Evolutionary conservation across 177 flowering plant genomes (phyloP), one percentile per base, ranked within the genome.

Genomic region (Vitis hybrid): DNA sequence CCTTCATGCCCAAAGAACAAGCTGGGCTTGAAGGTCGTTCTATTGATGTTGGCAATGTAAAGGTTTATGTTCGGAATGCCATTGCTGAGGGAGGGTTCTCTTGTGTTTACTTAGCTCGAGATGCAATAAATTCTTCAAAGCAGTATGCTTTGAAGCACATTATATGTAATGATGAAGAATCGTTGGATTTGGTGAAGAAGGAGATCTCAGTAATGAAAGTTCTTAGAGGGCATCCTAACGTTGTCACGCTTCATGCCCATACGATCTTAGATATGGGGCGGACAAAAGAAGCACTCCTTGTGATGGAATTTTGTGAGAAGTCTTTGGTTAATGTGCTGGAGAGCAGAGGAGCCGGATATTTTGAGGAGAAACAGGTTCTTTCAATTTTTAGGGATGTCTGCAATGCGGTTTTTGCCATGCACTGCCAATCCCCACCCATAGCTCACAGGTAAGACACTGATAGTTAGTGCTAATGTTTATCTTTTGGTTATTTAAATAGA

Each of bases 31-130:
- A 96, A 71, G 98, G 98, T 45, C 97, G 97, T 59, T 69, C 79
- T 52, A 65, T 96, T 73, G 99, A 94, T 72, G 74, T 94, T 74
- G 97, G 93, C 15, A 88, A 86, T 81, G 71, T 91, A 17, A 94
- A 94, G 81, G 74, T 94, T 71, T 90, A 89, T 57, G 84, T 96
- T 30, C 85, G 85, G 5, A 91, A 92, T 80, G 84, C 68, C 48
- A 86, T 96, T 70, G 98, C 99, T 3, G 97, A 96, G 77, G 98
- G 98, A 30, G 99, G 99, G 13, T 96, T 96, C 82, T 96, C 99
- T 3, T 86, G 89, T 82, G 99, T 96, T 75, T 96, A 96, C 80
- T 80, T 85, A 62, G 97, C 91, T 62, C 88, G 91, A 60, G 99
- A 96, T 78, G 82, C 81, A 30, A 23, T 81, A n/a, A 71, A 89